These are phyloP conservation scores for Blastocystis sp. DNA, from an alignment of 352 stramenopile species.

Conservation along the genomic window DNA sequence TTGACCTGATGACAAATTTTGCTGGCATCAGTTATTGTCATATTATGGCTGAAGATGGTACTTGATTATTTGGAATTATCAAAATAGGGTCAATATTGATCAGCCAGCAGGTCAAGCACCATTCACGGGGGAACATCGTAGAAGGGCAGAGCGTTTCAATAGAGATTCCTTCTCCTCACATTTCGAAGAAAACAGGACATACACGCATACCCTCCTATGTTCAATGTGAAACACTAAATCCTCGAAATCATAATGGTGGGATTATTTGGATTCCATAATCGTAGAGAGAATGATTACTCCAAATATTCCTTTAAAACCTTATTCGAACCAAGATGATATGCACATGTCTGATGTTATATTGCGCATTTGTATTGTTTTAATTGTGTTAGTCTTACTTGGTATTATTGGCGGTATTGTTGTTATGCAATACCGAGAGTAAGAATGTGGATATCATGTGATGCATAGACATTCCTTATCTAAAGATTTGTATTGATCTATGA, in stretches of 20 bases:
- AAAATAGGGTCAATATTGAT: not conserved
- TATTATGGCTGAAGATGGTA: not conserved
- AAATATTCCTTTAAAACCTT: too few relatives aligned
- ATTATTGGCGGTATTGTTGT: not conserved
- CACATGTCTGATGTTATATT: not conserved
- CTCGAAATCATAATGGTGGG: not conserved
- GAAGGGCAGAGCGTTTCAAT: not conserved
- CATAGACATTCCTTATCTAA: too few relatives aligned
- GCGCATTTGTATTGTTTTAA: not conserved
- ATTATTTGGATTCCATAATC: not conserved
- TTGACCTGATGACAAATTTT: not conserved
- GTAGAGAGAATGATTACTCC: not conserved
- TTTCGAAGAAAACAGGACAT: too few relatives aligned
- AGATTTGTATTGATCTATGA: too few relatives aligned
- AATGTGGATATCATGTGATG: too few relatives aligned
- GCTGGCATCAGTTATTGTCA: not conserved
- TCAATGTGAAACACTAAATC: constrained; percentile 9
- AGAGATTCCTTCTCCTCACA: not conserved
- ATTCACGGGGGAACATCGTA: not conserved
- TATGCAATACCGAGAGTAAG: too few relatives aligned
- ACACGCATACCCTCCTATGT: not conserved
- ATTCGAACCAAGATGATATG: not conserved
- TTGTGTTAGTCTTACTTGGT: not conserved
- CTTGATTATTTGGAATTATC: not conserved
- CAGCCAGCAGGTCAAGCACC: not conserved